Base-by-base conservation (phyloP, 2,329 filamentous ascomycete genomes). In the Venturia asperata region DNA sequence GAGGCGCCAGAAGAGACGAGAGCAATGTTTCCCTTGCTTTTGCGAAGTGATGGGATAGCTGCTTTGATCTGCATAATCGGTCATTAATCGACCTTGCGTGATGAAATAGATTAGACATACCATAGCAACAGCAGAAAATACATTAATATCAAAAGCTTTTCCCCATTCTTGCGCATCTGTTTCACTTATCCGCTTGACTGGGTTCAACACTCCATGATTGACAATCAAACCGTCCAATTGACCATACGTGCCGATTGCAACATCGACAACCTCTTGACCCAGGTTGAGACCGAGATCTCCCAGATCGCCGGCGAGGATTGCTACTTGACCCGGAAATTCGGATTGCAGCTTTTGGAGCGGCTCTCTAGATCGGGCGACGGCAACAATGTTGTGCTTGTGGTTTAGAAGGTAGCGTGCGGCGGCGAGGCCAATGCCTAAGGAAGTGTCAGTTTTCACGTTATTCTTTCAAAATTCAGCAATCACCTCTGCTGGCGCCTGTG, bases 201-300 rank as follows among this genome's bases (percentile, higher is more conserved):
- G 89, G n/a, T 86, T 83, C 56, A 99, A 77, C 0, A 86, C 81
- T 24, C 92, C 92, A 73, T 99, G 94, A 75, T 97, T 97, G 67
- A 97, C 79, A 15, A 99, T 85, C 56, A 99, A 74, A 1, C 87
- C 89, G 73, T 99, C 92, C 5, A 99, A 77, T 61, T 79, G 81
- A 11, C 87, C 88, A 74, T 91, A 97, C 83, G 78, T 37, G 83
- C 77, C 13, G 21, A 89, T 72, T 0, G 92, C 88, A 0, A 86
- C 77, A 3, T 87, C 80, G 5, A 91, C 84, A 89, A 83, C 72
- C 83, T 83, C 1, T 81, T 75, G 4, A 85, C 83, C 37, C 88
- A 72, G 0, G 21, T 52, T 17, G 24, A 52, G 47, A 15, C 74
- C 76, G 34, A 80, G 72, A 68, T 86, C 82, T 0, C 79, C 73